These are phyloP conservation scores for Saccharum officinarum DNA, from an alignment of 176 grass and related monocot species.

Conservation along the genomic window DNA sequence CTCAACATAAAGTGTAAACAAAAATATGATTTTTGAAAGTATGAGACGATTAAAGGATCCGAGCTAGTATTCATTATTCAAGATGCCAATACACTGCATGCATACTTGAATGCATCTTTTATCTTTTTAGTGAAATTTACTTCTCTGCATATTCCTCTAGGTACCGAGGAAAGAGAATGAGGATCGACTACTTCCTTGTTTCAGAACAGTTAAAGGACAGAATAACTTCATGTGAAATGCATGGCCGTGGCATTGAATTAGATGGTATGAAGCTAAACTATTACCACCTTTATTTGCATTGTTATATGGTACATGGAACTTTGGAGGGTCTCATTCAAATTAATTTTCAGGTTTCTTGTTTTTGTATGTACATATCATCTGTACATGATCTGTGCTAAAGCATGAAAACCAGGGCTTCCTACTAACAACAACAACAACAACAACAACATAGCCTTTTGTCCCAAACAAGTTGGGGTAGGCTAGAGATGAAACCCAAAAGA, in stretches of 20 bases:
- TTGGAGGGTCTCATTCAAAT: not conserved
- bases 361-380: too few relatives aligned
- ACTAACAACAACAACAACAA: too few relatives aligned
- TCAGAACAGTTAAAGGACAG: slow-evolving; percentile 66
- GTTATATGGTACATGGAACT: not conserved
- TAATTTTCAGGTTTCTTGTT: too few relatives aligned
- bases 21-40: not conserved
- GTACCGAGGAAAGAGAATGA: slow-evolving; percentile 94
- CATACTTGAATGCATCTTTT: not conserved
- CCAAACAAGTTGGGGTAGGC: too few relatives aligned
- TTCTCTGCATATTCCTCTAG: slow-evolving; percentile 44
- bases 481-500: too few relatives aligned
- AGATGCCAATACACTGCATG: slow-evolving; percentile 1
- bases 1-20: not conserved
- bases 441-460: too few relatives aligned
- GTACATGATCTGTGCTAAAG: not conserved
- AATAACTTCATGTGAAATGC: slow-evolving; percentile 79
- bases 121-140: not conserved
- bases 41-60: not conserved
- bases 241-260: slow-evolving; percentile 86
- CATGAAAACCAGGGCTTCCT: not conserved
- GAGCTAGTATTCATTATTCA: not conserved
- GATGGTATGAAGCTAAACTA: slow-evolving; percentile 64
- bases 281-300: not conserved
- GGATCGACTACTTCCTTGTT: slow-evolving; percentile 90